Percentiles rank a stretch among this genome's conserved stretches.
Evolutionary conservation across 495 filamentous ascomycete genomes (phyloP).

Genomic region (Daldinia grandis): DNA sequence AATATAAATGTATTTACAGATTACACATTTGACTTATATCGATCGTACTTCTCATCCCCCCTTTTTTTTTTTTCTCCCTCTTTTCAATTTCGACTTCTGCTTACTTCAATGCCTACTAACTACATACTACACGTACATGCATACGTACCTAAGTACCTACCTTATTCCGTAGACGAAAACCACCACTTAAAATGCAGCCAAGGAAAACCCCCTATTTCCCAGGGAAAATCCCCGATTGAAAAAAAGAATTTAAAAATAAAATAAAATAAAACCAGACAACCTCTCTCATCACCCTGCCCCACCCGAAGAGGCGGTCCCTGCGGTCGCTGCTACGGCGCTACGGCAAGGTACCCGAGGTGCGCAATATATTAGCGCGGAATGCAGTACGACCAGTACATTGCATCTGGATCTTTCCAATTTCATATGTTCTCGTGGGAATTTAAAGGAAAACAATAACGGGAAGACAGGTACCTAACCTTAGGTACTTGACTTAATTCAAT

Average conservation of each 20-base stretch:
- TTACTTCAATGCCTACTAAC: no score
- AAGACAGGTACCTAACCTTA: no score
- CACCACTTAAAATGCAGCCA: constrained; percentile 27
- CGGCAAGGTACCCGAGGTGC: constrained; percentile 44
- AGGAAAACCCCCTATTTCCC: constrained; percentile 40
- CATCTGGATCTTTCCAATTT: constrained; percentile 5
- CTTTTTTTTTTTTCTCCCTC: constrained; percentile 1
- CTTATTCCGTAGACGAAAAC: not conserved
- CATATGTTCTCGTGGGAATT: not conserved
- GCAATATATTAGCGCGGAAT: constrained; percentile 41
- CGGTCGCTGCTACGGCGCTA: constrained; percentile 29
- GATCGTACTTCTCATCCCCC: not conserved
- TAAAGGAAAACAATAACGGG: no score
- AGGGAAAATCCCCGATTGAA: constrained; percentile 35
- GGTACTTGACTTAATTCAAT: not conserved
- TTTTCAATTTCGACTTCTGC: constrained; percentile 4
- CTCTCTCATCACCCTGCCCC: constrained; percentile 10
- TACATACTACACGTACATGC: not conserved
- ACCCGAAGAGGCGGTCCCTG: constrained; percentile 33
- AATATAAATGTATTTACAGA: not conserved
- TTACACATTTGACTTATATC: not conserved
- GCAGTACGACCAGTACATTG: constrained; percentile 31
- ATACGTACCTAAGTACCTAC: not conserved
- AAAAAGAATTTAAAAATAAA: no score
- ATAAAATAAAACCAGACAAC: constrained; percentile 16